Percentiles rank a stretch among this genome's conserved stretches.
Evolutionary conservation across 2,329 filamentous ascomycete species (phyloP).

Genomic region (Pseudogymnoascus sp.): DNA sequence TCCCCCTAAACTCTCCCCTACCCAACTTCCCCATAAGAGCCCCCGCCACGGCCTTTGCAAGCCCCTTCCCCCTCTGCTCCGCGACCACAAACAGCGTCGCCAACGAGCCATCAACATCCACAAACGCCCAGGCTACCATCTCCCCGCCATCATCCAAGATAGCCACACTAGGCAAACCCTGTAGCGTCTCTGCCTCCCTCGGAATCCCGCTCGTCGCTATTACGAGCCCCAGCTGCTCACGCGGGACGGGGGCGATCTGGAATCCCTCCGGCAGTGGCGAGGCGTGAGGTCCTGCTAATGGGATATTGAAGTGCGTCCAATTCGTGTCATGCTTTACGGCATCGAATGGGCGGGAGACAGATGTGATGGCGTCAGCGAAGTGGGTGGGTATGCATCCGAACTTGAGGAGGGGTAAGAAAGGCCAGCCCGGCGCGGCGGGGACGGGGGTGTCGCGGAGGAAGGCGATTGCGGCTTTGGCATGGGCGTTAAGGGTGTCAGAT

Average conservation of each 20-base stretch:
- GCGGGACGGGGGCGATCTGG: conserved; percentile 17
- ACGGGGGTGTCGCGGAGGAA: conserved; percentile 20
- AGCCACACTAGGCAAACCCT: conserved; percentile 20
- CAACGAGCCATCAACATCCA: conserved; percentile 23
- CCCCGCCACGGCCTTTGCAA: conserved; percentile 21
- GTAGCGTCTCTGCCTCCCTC: conserved; percentile 19
- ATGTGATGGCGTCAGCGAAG: conserved; percentile 13
- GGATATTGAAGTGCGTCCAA: conserved; percentile 21
- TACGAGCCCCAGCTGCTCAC: conserved; percentile 21
- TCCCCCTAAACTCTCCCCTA: conserved; percentile 20
- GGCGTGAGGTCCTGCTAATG: not conserved
- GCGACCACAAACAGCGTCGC: conserved; percentile 25
- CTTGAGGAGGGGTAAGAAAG: conserved; percentile 20
- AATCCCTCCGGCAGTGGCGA: conserved; percentile 16
- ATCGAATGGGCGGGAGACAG: conserved; percentile 12
- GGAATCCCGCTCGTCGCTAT: conserved; percentile 22
- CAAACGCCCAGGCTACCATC: conserved; percentile 24
- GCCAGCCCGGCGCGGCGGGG: conserved; percentile 24
- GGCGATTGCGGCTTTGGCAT: conserved; percentile 14
- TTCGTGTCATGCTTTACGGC: conserved; percentile 14
- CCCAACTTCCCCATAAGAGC: conserved; percentile 17
- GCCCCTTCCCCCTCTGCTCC: conserved; percentile 21
- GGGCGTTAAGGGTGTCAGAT: conserved; percentile 10
- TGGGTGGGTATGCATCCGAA: conserved; percentile 20
- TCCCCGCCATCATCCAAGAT: conserved; percentile 15